Base-by-base conservation (phyloP, 2,329 filamentous ascomycete species). In the Aspergillus flavus region DNA sequence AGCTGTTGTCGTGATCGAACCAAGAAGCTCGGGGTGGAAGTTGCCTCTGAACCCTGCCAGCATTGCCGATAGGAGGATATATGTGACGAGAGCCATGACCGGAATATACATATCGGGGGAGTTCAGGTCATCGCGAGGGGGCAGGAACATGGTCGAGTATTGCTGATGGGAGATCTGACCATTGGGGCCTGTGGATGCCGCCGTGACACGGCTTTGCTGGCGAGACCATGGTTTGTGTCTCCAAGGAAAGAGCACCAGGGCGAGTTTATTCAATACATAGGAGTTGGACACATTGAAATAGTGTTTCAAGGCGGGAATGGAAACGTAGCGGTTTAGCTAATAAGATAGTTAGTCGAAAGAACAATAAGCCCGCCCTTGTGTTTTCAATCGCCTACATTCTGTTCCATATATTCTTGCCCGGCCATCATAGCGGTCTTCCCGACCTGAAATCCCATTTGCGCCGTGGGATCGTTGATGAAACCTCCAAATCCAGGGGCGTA, bases 51-150 rank as follows among this genome's bases (percentile, higher is more conserved):
- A 85, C 50, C 95, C 95, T 10, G 94, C 94, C 61, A 99, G 85
- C 48, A 98, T 85, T 0, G 94, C 95, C 6, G 92, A 96, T 12
- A 99, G 86, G 39, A 99, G 89, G 68, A 99, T 96, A 79, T 99
- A 99, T 28, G 95, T 99, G 54, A 98, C 93, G 59, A 99, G 84
- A 1, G 95, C 94, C 95, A 99, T 99, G 73, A 96, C 91, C 63
- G 94, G 94, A 72, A 99, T 99, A 82, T 99, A 99, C 94, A 99
- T 98, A 80, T 99, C 95, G 19, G 96, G 95, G 68, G 93, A 96
- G 81, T 99, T 99, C 79, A 98, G 85, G 75, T 99, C 95, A 78
- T 99, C 94, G 68, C 95, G 87, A 2, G 95, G 95, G 6, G 95
- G 93, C 9, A 97, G 86, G 79, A 95, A 99, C 75, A 80, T 81